Base-by-base conservation (phyloP, 169 alveolate species). In the Sarcocystis neurona region DNA sequence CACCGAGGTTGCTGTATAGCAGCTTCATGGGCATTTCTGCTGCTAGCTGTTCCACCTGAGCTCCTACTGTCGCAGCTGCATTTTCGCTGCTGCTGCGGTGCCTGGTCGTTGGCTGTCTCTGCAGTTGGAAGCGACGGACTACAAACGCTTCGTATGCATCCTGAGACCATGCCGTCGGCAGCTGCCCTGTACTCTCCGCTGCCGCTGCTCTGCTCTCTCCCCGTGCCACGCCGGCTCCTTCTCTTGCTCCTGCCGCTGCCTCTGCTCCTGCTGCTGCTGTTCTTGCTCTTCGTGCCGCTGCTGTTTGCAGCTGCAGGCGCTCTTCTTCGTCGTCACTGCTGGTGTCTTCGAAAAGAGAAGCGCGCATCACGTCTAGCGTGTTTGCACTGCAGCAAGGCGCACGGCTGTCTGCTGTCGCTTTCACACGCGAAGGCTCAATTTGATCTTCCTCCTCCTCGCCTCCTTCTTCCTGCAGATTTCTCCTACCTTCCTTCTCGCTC, bases 1-100 rank as follows among this genome's bases (percentile, higher is more conserved):
- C 85, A 20, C 68, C 70, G 68, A 77, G n/a, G 37, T 77, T 77
- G n/a, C 41, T 48, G 43, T 46, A 27, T 41, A 77, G 85, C 85
- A 77, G 43, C 46, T 77, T 77, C 44, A 68, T 77, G 30, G 70
- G 12, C 68, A 77, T 47, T 44, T 44, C 85, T 20, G 60, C 70
- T 1, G 85, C 68, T 30, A 30, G 43, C n/a, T 30, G 60, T 20
- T 77, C 70, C 32, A 46, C 70, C 44, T 44, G 85, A 12, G 47
- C 27, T 39, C 34, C 34, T 39, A 30, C 20, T 30, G 82, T 56
- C 1, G 23, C 56, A 6, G 58, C 56, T 0, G 56, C 2, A 53
- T 72, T 56, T 30, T 4, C 34, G 37, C 82, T 56, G 34, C 82
- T n/a, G 6, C 37, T 41, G 5, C 56, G 56, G 46, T 18, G 6